Conservation (phyloP, 306 rosid species). For the Gastrolobium bilobum region DNA sequence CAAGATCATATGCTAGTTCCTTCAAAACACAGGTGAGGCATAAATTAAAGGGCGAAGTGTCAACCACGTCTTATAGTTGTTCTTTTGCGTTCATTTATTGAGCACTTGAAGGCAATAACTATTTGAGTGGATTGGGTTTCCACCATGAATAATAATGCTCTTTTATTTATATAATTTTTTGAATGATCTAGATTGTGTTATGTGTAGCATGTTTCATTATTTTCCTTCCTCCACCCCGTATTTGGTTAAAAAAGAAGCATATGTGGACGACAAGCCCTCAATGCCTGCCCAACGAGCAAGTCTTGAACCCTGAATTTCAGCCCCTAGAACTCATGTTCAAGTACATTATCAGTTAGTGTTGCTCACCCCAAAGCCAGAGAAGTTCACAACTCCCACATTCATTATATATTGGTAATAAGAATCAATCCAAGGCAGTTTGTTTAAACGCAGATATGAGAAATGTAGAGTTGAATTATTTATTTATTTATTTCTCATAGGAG, state of each 20-base stretch:
- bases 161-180: neutral
- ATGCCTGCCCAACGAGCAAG: neutral
- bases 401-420: neutral
- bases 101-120: neutral
- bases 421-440: slow-evolving; percentile 9
- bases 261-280: neutral
- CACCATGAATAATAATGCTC: neutral
- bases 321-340: neutral
- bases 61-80: neutral
- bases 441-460: too few species aligned
- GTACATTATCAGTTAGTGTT: neutral
- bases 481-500: neutral
- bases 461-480: neutral
- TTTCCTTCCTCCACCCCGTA: neutral
- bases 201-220: neutral
- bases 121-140: neutral
- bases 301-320: neutral
- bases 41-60: neutral
- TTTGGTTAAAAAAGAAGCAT: neutral
- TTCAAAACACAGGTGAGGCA: neutral
- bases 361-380: neutral
- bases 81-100: neutral
- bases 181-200: neutral
- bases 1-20: neutral
- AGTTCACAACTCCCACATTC: neutral